Conservation (phyloP, 1,284 basidiomycete species). For the Erythrobasidium hasegawianum region DNA sequence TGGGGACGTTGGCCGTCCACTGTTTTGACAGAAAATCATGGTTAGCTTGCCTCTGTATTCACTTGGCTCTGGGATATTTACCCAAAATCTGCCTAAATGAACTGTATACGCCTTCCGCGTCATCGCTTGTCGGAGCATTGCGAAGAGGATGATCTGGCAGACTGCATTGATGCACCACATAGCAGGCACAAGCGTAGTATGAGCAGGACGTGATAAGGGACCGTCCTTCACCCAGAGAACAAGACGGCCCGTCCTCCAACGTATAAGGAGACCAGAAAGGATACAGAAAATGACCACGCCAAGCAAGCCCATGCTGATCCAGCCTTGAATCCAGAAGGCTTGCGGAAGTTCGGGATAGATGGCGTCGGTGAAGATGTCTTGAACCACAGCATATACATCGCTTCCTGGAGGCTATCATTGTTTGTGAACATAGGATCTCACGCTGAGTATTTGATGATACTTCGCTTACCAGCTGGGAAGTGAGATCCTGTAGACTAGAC, state of each 20-base stretch:
- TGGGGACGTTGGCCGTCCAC: background rate
- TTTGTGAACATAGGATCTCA: too few relatives aligned
- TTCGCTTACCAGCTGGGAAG: too few relatives aligned
- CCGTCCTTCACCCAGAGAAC: too few relatives aligned
- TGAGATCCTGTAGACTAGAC: too few relatives aligned
- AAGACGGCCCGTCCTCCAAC: background rate
- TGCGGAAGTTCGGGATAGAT: background rate
- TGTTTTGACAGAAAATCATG: background rate
- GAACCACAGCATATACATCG: background rate
- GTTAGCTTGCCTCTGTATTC: background rate
- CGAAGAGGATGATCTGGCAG: too few relatives aligned
- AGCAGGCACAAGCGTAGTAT: too few relatives aligned
- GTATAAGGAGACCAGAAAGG: background rate
- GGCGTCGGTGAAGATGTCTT: background rate
- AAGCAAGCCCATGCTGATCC: constrained; percentile 1
- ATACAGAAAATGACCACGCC: background rate
- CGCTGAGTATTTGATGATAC: too few relatives aligned
- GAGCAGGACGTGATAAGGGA: too few relatives aligned
- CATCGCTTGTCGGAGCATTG: background rate
- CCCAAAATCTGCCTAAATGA: background rate
- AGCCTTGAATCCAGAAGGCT: constrained; percentile 12
- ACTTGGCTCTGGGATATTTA: background rate
- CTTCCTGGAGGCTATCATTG: background rate
- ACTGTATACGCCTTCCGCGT: background rate
- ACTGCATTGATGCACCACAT: too few relatives aligned